Evolutionary conservation across 495 filamentous ascomycete genomes (phyloP), one percentile per base, ranked within the genome.

Genomic region (Daldinia decipiens): DNA sequence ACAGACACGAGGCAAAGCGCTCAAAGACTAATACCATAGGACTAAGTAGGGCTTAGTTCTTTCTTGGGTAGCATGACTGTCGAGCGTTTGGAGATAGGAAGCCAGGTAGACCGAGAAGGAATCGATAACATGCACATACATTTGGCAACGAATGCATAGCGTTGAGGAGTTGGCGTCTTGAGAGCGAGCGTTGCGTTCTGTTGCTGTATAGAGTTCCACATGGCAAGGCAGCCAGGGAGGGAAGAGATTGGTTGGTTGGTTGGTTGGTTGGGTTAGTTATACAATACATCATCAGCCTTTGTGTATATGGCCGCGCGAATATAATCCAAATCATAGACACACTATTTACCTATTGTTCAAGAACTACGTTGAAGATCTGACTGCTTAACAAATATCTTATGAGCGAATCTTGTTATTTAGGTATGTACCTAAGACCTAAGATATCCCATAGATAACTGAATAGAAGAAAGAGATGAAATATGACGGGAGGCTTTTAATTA

Each of bases 101-200:
- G 21, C 19, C 27, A 31, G 45, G 64, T 64, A 64, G 45, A 59
- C n/a, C 21, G 17, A 51, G 43, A 6, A 34, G 26, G 26, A 32
- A 47, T 47, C 29, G 56, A 27, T 45, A 29, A 24, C 24, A 47
- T 61, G 47, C 60, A 24, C 31, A 57, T 58, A 51, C 56, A 50
- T 62, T 21, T 57, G 34, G 19, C 32, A 54, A 52, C 55, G 12
- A 52, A 43, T 68, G 70, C 70, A 61, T 68, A 59, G 70, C 65
- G 69, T 72, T 72, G 59, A 36, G 69, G 69, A 72, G 64, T 72
- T 67, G 54, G 32, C 51, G 32, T 66, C 38, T 40, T 52, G 32
- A 58, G 67, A 70, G 55, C 43, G 19, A 67, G 59, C 57, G 40
- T 70, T 55, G 40, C 29, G 56, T 62, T 66, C n/a, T 12, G 50